phyloP scores from a whole-genome alignment of 345 rosid genomes.

The Mercurialis annua region DNA sequence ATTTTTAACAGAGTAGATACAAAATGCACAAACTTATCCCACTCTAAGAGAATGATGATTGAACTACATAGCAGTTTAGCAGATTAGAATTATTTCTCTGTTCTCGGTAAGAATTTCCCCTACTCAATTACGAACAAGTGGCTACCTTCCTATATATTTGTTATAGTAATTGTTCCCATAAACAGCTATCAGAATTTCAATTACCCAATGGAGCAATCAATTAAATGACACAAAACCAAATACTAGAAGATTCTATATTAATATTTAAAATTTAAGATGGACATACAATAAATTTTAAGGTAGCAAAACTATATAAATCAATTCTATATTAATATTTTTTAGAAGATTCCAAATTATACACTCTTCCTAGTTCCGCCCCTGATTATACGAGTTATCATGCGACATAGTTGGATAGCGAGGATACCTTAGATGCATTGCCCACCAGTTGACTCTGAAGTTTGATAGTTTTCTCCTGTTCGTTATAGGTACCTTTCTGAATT shows the following conservation, averaged over 20 bases:
- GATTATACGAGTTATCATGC: background rate
- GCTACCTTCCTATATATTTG: background rate
- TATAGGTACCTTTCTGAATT: slow-evolving; percentile 46
- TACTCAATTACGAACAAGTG: background rate
- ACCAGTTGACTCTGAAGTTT: slow-evolving; percentile 61
- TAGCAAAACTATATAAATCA: too few relatives aligned
- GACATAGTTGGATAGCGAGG: background rate
- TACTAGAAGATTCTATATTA: background rate
- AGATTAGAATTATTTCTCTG: too few relatives aligned
- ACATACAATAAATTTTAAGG: too few relatives aligned
- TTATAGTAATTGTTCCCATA: too few relatives aligned
- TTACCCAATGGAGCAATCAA: background rate
- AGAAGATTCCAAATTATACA: background rate
- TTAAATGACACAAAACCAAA: background rate
- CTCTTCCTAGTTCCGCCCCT: background rate
- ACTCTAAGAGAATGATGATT: too few relatives aligned
- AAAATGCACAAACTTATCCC: background rate
- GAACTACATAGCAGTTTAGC: too few relatives aligned
- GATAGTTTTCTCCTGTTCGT: slow-evolving; percentile 41
- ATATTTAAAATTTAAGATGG: background rate
- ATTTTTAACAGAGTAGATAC: background rate
- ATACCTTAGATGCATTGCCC: slow-evolving; percentile 77
- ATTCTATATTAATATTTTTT: too few relatives aligned
- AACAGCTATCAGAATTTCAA: background rate
- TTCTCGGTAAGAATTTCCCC: too few relatives aligned